Evolutionary conservation across 805 yeast species (phyloP).

Genomic region (Blastobotrys peoriensis): DNA sequence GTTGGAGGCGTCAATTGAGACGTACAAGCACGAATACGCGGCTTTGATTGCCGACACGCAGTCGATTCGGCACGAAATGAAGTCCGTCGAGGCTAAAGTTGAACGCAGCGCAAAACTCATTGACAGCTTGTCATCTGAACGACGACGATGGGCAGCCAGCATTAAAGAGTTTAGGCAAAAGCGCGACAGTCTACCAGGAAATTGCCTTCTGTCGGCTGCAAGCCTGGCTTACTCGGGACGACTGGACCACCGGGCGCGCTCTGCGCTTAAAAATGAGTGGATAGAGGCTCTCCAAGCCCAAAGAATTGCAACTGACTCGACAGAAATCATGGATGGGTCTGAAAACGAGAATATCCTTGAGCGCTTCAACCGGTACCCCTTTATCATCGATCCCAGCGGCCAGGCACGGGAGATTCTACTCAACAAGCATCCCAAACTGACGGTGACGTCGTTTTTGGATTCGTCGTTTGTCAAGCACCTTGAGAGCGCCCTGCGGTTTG

Average conservation of each 20-base stretch:
- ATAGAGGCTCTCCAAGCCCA: neutral
- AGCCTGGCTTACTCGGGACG: conserved; percentile 56
- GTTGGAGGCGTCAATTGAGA: conserved; percentile 59
- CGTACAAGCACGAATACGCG: conserved; percentile 64
- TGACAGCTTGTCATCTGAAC: conserved; percentile 59
- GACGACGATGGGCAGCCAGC: conserved; percentile 65
- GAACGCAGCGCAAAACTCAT: conserved; percentile 56
- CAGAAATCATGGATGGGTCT: conserved; percentile 37
- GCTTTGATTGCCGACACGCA: conserved; percentile 74
- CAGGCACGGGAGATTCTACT: conserved; percentile 38
- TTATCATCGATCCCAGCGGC: conserved; percentile 69
- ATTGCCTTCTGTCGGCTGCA: conserved; percentile 58
- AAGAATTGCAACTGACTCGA: conserved; percentile 22
- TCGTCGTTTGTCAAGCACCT: conserved; percentile 58
- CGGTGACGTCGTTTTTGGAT: conserved; percentile 66
- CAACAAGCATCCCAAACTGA: conserved; percentile 26
- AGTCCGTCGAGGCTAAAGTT: conserved; percentile 52
- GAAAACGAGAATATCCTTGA: conserved; percentile 51
- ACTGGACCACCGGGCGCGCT: conserved; percentile 45
- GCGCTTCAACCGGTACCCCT: conserved; percentile 39
- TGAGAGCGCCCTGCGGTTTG: conserved; percentile 80
- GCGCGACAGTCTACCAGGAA: conserved; percentile 51
- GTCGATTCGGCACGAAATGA: conserved; percentile 64
- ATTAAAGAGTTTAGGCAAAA: conserved; percentile 45
- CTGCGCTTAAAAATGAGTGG: conserved; percentile 33